Base-by-base conservation (phyloP, 2,329 filamentous ascomycete genomes). In the Diatrype stigma region DNA sequence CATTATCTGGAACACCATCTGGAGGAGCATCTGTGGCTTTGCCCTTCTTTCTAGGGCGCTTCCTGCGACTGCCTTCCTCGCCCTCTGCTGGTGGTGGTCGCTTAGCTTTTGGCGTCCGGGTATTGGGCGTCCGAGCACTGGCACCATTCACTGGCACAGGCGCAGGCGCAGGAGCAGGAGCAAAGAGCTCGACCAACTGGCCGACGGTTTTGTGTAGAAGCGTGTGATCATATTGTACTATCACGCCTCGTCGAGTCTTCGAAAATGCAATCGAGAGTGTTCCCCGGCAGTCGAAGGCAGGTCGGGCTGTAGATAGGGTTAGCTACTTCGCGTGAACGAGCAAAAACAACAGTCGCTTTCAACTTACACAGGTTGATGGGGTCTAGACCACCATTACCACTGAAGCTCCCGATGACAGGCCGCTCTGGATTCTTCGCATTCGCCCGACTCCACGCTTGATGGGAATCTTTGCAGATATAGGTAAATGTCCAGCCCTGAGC, bases 271-370 rank as follows among this genome's bases (percentile, higher is more conserved):
- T 70, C 2, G 65, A 70, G 17, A 83, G 62, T 0, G 70, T 69
- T 17, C 81, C 81, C 35, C 77, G 73, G 52, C 81, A 84, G 57
- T 84, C 79, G 55, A 82, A 84, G 0, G 80, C 80, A 47, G 81
- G 81, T 14, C 81, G 77, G 26, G 67, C 78, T 80, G 54, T 16
- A 26, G n/a, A 47, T n/a, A 28, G 47, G 16, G 48, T 63, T 23
- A 64, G 54, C 12, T 51, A 26, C 12, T 28, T n/a, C 40, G 6
- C 37, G 40, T 21, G 10, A 11, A 12, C 6, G 19, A 10, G 19
- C 12, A 17, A n/a, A n/a, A n/a, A n/a, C 17, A 22, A 8, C 6
- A 14, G 19, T 22, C 12, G n/a, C 7, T 44, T n/a, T 44, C n/a
- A 16, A n/a, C 72, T 57, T 68, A 79, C 79, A 66, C 35, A 75